Percentiles rank a stretch among this genome's conserved stretches.
These are phyloP conservation scores for Xylaria sp. DNA, from an alignment of 2,329 filamentous ascomycete genomes.

Conservation along the genomic window DNA sequence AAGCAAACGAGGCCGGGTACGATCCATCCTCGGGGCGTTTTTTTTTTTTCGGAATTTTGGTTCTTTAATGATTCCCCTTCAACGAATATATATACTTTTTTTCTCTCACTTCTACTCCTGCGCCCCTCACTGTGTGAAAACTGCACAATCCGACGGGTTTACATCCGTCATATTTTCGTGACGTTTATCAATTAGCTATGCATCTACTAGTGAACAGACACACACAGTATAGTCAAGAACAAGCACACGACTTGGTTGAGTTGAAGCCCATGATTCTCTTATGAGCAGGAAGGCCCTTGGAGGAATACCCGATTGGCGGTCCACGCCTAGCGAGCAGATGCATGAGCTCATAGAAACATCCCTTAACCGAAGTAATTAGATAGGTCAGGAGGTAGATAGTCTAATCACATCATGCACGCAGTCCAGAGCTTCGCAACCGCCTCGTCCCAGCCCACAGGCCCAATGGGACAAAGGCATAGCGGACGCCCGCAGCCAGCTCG, in stretches of 20 bases:
- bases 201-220: no score
- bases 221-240: no score
- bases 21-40: not conserved
- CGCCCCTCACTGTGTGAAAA: no score
- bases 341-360: not conserved
- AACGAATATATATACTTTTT: conserved; percentile 25
- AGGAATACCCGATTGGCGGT: not conserved
- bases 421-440: not conserved
- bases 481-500: not conserved
- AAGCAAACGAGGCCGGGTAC: not conserved
- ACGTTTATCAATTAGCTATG: no score
- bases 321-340: not conserved
- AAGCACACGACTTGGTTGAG: no score
- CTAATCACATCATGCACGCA: not conserved
- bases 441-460: not conserved
- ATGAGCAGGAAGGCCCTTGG: no score
- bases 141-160: no score
- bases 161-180: no score
- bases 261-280: no score
- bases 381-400: not conserved
- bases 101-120: not conserved
- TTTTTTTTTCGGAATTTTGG: not conserved
- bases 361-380: not conserved
- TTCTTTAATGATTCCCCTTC: conserved; percentile 18
- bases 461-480: not conserved